These are phyloP conservation scores for Aspergillus bridgeri DNA, from an alignment of 495 filamentous ascomycete genomes.

Conservation along the genomic window DNA sequence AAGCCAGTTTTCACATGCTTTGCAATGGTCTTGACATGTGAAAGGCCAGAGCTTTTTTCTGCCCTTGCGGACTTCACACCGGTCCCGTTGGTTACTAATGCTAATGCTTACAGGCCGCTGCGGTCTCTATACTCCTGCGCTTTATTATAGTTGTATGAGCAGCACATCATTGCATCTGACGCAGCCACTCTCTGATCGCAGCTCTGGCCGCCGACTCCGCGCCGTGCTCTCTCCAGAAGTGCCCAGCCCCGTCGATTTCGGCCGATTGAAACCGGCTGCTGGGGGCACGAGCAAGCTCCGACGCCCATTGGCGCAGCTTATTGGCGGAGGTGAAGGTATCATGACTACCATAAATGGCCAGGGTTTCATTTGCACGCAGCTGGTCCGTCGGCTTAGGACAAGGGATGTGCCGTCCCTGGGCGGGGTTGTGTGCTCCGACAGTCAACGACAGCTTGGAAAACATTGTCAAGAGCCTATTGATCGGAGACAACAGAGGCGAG, in stretches of 20 bases:
- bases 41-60: not conserved
- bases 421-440: conserved; percentile 18
- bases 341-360: conserved; percentile 75
- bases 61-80: not conserved
- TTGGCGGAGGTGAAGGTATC: conserved; percentile 71
- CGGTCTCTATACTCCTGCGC: not conserved
- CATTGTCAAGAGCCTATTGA: conserved; percentile 55
- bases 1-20: not conserved
- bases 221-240: conserved; percentile 77
- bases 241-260: conserved; percentile 67
- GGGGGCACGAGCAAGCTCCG: conserved; percentile 44
- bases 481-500: conserved; percentile 69
- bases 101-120: not conserved
- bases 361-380: conserved; percentile 52
- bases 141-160: not conserved
- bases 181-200: conserved; percentile 43
- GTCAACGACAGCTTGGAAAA: conserved; percentile 41
- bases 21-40: not conserved
- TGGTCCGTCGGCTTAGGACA: conserved; percentile 47
- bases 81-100: not conserved
- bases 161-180: conserved; percentile 21
- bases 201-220: conserved; percentile 52
- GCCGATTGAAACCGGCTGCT: conserved; percentile 46
- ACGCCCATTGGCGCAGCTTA: conserved; percentile 69
- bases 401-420: conserved; percentile 30